These are phyloP conservation scores for Chamaecrista fasciculata DNA, from an alignment of 306 rosid species.

Conservation along the genomic window DNA sequence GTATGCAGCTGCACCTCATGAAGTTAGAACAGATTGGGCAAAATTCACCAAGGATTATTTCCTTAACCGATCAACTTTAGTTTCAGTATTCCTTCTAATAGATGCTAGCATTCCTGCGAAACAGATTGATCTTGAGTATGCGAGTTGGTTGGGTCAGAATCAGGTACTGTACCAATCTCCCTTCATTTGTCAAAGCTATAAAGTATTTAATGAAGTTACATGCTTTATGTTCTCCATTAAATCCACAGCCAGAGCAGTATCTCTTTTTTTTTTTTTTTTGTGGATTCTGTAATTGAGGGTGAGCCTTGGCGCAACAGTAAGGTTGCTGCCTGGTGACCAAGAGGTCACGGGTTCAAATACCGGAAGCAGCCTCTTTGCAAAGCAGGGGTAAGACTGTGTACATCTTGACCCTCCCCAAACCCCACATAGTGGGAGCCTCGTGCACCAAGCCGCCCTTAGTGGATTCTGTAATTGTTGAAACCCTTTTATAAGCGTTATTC, in stretches of 20 bases:
- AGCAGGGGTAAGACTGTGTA: no score
- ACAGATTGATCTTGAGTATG: constrained; percentile 84
- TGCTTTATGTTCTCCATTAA: not conserved
- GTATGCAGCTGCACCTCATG: constrained; percentile 96
- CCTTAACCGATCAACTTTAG: constrained; percentile 72
- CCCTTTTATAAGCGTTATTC: no score
- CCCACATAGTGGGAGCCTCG: no score
- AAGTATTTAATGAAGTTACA: not conserved
- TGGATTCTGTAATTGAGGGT: no score
- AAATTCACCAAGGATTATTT: constrained; percentile 93
- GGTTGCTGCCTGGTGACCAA: no score
- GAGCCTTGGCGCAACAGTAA: no score
- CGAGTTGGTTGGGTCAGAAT: constrained; percentile 95
- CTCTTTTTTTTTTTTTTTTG: no score
- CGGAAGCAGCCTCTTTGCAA: no score
- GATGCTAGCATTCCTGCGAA: constrained; percentile 98
- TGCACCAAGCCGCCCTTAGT: not conserved
- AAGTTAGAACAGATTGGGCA: constrained; percentile 80
- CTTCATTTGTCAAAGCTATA: not conserved
- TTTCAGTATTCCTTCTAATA: constrained; percentile 92
- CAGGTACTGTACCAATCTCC: constrained; percentile 49
- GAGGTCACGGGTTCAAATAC: no score
- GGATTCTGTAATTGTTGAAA: not conserved
- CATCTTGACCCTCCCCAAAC: no score
- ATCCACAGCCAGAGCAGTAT: constrained; percentile 5